phyloP scores from a whole-genome alignment of 345 rosid genomes.

The Euclidium syriacum region DNA sequence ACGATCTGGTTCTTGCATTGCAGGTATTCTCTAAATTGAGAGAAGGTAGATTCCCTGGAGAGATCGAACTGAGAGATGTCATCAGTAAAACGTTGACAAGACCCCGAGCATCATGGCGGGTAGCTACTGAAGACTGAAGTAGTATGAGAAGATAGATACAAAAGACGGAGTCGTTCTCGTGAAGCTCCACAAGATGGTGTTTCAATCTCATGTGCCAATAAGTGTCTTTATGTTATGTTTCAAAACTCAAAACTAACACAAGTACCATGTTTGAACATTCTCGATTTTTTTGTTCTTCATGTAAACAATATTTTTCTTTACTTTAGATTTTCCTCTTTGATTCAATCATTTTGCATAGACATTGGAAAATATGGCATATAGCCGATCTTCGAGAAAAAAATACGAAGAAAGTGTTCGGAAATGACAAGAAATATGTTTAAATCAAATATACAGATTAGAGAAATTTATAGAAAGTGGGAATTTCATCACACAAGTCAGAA shows the following conservation, averaged over 20 bases:
- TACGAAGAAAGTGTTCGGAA: neutral
- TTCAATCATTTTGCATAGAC: neutral
- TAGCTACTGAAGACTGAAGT: conserved; percentile 15
- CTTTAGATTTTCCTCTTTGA: neutral
- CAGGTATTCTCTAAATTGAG: conserved; percentile 80
- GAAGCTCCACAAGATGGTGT: neutral
- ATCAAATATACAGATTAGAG: conserved; percentile 7
- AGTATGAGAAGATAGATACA: neutral
- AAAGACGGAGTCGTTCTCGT: neutral
- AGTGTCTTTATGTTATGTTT: neutral
- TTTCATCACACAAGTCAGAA: no score
- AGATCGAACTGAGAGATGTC: conserved; percentile 73
- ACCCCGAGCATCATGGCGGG: conserved; percentile 26
- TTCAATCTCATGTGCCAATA: neutral
- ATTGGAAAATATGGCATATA: neutral
- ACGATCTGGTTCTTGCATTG: neutral
- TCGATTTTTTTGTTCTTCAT: neutral
- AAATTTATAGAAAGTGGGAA: neutral
- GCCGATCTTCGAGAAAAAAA: neutral
- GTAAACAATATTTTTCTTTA: no score
- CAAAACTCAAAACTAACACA: neutral
- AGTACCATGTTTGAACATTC: neutral
- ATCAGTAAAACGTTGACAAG: conserved; percentile 42
- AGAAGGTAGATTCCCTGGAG: conserved; percentile 85
- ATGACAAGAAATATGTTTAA: neutral